Base-by-base conservation (phyloP, 1,139 yeast species). In the Blastobotrys apis region DNA sequence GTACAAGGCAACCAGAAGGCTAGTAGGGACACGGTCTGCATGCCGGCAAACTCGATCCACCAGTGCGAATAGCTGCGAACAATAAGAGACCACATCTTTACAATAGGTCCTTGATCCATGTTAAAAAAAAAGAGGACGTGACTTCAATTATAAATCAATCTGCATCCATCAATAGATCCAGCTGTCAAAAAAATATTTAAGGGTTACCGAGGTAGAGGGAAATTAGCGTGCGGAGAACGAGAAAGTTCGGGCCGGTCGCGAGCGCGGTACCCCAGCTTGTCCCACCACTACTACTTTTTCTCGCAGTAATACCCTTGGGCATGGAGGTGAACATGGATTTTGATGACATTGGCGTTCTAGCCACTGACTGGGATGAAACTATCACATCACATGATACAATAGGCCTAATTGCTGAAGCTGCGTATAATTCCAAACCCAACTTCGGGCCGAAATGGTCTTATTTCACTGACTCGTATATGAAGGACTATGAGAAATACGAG, bases 361-460 rank as follows among this genome's bases (percentile, higher is more conserved):
- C 77, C 1, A 57, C 75, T 2, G 92, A 83, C 56, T 83, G 85
- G 81, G 92, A 83, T 58, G 90, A 81, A 47, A 82, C 90, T 0
- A 68, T 80, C 22, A 81, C 90, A 0, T 52, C 57, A 6, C 53
- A 60, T 13, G 90, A 83, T 58, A 81, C 90, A 0, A 74, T 81
- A 33, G 59, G 60, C 20, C 56, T 73, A 5, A 67, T 81, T 3
- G 80, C 81, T 2, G 65, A 69, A 25, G 71, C 79, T 0, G 79
- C 82, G 0, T 76, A 77, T 48, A 33, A 41, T 3, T 54, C 57
- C 19, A 68, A 72, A 39, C 73, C 73, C 1, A 55, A 56, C 2
- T 64, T 65, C 44, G 53, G 58, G 3, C 74, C 75, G 2, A 57
- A 62, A 0, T 77, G 80, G 66, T 49, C 54, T 22, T 66, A 75